Percentiles rank a stretch among this genome's conserved stretches.
Conservation (phyloP, 2,329 filamentous ascomycete species). For the Apiospora sp. region DNA sequence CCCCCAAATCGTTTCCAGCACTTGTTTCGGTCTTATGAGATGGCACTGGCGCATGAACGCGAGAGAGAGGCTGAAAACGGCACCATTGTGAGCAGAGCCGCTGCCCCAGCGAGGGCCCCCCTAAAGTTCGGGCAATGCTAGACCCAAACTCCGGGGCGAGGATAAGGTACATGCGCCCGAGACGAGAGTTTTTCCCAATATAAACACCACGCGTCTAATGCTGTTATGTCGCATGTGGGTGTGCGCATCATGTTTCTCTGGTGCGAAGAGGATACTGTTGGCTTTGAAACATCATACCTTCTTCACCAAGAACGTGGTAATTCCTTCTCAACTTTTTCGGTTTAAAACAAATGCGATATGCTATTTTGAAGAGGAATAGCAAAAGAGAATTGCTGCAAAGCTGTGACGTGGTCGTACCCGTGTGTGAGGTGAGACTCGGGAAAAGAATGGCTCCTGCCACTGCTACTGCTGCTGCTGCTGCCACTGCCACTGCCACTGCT, state of each 20-base stretch:
- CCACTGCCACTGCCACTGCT: background rate
- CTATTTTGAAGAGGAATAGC: background rate
- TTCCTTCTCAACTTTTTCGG: background rate
- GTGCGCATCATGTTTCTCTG: slow-evolving; percentile 11
- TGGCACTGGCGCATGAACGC: slow-evolving; percentile 18
- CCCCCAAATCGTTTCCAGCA: slow-evolving; percentile 6
- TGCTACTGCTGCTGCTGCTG: background rate
- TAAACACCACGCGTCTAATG: slow-evolving; percentile 1
- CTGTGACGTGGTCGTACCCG: slow-evolving; percentile 10
- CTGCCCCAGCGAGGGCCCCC: slow-evolving; percentile 8
- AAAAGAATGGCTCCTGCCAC: slow-evolving; percentile 6
- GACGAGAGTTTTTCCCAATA: background rate
- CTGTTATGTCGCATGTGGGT: slow-evolving; percentile 7
- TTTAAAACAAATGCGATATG: background rate
- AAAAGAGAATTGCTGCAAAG: background rate
- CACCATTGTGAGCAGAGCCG: slow-evolving; percentile 16
- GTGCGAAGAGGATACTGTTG: background rate
- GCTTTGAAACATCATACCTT: background rate
- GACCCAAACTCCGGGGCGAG: slow-evolving; percentile 14
- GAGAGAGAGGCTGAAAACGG: slow-evolving; percentile 19
- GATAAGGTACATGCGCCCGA: slow-evolving; percentile 5
- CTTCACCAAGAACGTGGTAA: background rate
- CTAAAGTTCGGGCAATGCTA: slow-evolving; percentile 10
- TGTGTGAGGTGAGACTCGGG: slow-evolving; percentile 15
- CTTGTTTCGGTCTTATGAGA: slow-evolving; percentile 18